Evolutionary conservation across 495 filamentous ascomycete genomes (phyloP).

Genomic region (Trypethelium eluteriae): DNA sequence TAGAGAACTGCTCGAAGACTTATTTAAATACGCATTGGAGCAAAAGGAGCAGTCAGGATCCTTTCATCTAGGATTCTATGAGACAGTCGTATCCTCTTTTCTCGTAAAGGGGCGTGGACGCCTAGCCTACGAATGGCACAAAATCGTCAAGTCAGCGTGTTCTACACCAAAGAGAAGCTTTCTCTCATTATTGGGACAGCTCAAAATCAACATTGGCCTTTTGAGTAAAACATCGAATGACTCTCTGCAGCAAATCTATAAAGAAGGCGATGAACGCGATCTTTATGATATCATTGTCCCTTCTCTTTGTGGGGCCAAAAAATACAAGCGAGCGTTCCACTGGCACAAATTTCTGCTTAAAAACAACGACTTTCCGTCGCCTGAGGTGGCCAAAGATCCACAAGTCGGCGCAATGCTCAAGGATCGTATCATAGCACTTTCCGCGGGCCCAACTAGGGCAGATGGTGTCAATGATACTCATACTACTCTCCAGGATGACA

Average conservation of each 20-base stretch:
- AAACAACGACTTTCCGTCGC: conserved; percentile 45
- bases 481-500: not conserved
- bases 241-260: conserved; percentile 38
- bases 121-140: conserved; percentile 24
- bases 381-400: conserved; percentile 10
- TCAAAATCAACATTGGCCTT: not conserved
- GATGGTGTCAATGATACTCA: not conserved
- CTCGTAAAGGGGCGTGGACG: not conserved
- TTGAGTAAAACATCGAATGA: not conserved
- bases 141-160: not conserved
- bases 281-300: conserved; percentile 58
- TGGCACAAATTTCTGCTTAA: conserved; percentile 54
- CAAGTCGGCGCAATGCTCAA: not conserved
- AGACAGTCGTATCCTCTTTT: conserved; percentile 22
- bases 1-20: conserved; percentile 42
- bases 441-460: not conserved
- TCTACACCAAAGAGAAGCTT: not conserved
- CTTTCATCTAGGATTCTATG: conserved; percentile 39
- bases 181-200: not conserved
- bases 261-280: conserved; percentile 37
- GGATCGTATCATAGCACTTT: not conserved
- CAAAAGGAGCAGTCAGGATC: conserved; percentile 40
- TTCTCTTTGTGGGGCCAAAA: conserved; percentile 44
- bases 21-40: conserved; percentile 50
- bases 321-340: conserved; percentile 43